Conservation (phyloP, 2,329 filamentous ascomycete genomes). For the Rasamsonia emersonii region DNA sequence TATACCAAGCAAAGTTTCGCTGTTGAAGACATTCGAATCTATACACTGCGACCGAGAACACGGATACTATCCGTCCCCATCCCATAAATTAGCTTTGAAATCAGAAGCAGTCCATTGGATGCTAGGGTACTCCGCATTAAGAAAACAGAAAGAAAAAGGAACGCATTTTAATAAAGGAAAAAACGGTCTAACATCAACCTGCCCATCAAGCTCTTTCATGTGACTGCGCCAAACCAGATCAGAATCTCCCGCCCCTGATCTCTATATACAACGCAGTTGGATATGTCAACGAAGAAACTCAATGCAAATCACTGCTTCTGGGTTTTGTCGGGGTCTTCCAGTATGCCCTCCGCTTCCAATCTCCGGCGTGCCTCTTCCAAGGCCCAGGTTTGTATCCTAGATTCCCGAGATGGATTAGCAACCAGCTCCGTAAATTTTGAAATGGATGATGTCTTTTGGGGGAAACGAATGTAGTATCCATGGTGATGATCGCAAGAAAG, state of each 20-base stretch:
- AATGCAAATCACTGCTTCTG: constrained; percentile 43
- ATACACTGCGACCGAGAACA: too few species aligned
- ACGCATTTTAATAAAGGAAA: constrained; percentile 21
- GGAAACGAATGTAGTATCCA: background rate
- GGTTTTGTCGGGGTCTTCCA: constrained; percentile 62
- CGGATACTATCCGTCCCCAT: too few species aligned
- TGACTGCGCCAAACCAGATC: constrained; percentile 20
- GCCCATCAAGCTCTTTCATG: constrained; percentile 16
- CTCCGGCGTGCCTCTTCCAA: constrained; percentile 91
- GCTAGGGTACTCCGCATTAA: constrained; percentile 4
- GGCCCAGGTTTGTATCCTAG: constrained; percentile 97
- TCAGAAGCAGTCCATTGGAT: too few species aligned
- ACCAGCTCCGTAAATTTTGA: background rate
- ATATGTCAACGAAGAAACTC: constrained; percentile 13
- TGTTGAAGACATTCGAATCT: background rate
- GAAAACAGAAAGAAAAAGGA: constrained; percentile 14
- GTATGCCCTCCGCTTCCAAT: constrained; percentile 90
- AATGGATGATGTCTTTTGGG: background rate
- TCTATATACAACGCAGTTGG: constrained; percentile 36
- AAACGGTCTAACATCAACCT: constrained; percentile 26
- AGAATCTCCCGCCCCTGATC: constrained; percentile 23
- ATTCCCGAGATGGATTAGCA: constrained; percentile 1
- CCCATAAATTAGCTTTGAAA: background rate
- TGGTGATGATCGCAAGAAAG: background rate
- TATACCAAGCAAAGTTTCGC: background rate